A percentile compares a stretch with the other conserved stretches of the same genome.
Evolutionary conservation across 768 basidiomycete species (phyloP).

Genomic region (Mycena metata): DNA sequence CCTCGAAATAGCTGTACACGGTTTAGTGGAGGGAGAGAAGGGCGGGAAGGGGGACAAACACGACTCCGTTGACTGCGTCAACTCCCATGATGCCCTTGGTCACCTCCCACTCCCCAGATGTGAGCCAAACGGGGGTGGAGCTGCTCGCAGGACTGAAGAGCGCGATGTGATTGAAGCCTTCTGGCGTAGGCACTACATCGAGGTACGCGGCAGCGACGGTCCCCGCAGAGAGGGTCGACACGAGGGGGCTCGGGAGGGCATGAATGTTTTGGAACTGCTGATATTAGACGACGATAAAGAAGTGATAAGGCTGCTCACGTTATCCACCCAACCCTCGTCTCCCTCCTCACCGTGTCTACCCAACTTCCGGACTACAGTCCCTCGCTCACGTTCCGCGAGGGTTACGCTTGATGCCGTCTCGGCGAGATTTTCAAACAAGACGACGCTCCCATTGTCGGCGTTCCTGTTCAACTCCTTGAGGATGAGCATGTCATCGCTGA

Average conservation of each 20-base stretch:
- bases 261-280: constrained; percentile 69
- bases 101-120: constrained; percentile 93
- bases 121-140: constrained; percentile 83
- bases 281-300: constrained; percentile 17
- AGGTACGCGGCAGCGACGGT: constrained; percentile 77
- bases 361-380: constrained; percentile 78
- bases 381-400: constrained; percentile 49
- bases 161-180: constrained; percentile 94
- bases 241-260: constrained; percentile 57
- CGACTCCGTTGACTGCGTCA: constrained; percentile 72
- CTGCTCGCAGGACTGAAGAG: constrained; percentile 86
- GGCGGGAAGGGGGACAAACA: constrained; percentile 65
- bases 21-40: constrained; percentile 28
- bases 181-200: constrained; percentile 85
- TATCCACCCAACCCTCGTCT: constrained; percentile 96
- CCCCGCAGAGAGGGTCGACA: constrained; percentile 35
- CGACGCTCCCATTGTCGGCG: constrained; percentile 83
- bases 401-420: constrained; percentile 39
- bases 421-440: constrained; percentile 74
- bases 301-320: constrained; percentile 61
- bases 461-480: constrained; percentile 91
- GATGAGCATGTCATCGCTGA: constrained; percentile 78
- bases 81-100: constrained; percentile 79
- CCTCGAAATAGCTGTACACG: constrained; percentile 82
- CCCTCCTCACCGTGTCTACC: constrained; percentile 89